A percentile compares a stretch with the other conserved stretches of the same genome.
These are phyloP conservation scores for Myotisia sp. DNA, from an alignment of 2,329 filamentous ascomycete genomes.

Conservation along the genomic window DNA sequence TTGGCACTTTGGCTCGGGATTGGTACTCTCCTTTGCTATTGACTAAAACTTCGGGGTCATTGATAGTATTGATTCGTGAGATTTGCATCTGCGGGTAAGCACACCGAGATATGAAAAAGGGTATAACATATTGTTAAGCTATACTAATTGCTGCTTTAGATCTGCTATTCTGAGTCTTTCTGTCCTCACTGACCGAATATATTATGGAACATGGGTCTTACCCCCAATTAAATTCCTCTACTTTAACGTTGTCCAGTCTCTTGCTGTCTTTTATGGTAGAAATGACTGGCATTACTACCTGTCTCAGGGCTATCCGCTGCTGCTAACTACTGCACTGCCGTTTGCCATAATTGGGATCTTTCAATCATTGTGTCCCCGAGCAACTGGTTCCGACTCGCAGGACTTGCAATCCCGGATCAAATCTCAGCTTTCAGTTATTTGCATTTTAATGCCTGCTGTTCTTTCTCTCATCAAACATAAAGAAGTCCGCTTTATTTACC, in stretches of 20 bases:
- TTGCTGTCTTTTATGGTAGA: constrained; percentile 82
- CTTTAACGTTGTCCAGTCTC: constrained; percentile 76
- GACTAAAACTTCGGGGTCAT: constrained; percentile 13
- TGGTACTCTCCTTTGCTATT: not conserved
- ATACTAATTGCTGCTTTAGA: no score
- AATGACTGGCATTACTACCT: constrained; percentile 91
- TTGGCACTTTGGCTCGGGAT: constrained; percentile 15
- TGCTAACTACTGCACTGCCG: constrained; percentile 70
- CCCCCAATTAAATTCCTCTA: constrained; percentile 76
- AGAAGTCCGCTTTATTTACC: constrained; percentile 93
- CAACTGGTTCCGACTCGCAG: constrained; percentile 12
- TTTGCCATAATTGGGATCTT: constrained; percentile 56
- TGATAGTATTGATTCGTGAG: constrained; percentile 45
- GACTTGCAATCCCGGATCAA: constrained; percentile 24
- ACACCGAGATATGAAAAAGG: not conserved
- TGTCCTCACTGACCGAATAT: constrained; percentile 54
- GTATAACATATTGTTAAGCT: no score
- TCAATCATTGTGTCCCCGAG: constrained; percentile 30
- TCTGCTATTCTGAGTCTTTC: constrained; percentile 47
- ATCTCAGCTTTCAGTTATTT: constrained; percentile 43
- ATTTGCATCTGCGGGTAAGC: constrained; percentile 44
- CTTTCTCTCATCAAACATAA: constrained; percentile 83
- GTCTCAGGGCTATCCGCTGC: constrained; percentile 72
- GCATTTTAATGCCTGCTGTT: constrained; percentile 44
- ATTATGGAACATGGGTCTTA: constrained; percentile 77